Percentiles rank a stretch among this genome's conserved stretches.
Evolutionary conservation across 78 protist species (phyloP).

Genomic region (Andalucia godoyi): DNA sequence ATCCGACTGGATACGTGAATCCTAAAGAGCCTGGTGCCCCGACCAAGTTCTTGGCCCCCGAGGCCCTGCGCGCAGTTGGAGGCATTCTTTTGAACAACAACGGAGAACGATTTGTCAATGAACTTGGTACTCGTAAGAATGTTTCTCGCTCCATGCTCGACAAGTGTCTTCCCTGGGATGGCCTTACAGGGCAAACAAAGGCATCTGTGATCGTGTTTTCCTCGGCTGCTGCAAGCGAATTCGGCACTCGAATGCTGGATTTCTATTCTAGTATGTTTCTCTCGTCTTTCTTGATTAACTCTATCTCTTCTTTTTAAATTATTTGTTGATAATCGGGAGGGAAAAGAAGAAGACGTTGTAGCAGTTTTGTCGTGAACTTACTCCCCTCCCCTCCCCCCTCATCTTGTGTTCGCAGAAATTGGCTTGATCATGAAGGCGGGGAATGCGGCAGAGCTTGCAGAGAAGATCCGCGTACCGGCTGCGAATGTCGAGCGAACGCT

Average conservation of each 20-base stretch:
- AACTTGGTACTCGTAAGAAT: constrained; percentile 51
- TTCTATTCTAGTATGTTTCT: too few relatives aligned
- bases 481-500: constrained; percentile 21
- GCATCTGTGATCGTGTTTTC: too few relatives aligned
- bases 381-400: too few relatives aligned
- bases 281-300: too few relatives aligned
- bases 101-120: constrained; percentile 54
- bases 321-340: too few relatives aligned
- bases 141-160: constrained; percentile 40
- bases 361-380: too few relatives aligned
- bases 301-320: too few relatives aligned
- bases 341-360: too few relatives aligned
- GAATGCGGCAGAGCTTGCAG: constrained; percentile 7
- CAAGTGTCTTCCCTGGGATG: constrained; percentile 2
- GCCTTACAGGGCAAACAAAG: not conserved
- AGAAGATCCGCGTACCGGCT: constrained; percentile 12
- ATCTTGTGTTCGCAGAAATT: constrained; percentile 11
- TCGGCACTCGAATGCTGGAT: too few relatives aligned
- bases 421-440: not conserved
- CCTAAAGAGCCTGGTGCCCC: constrained; percentile 30
- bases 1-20: constrained; percentile 76
- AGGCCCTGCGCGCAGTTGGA: constrained; percentile 75
- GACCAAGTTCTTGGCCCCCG: constrained; percentile 55
- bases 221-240: too few relatives aligned
- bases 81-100: constrained; percentile 43